Base-by-base conservation (phyloP, 441 rosid genomes). In the Arabidopsis hybrid region DNA sequence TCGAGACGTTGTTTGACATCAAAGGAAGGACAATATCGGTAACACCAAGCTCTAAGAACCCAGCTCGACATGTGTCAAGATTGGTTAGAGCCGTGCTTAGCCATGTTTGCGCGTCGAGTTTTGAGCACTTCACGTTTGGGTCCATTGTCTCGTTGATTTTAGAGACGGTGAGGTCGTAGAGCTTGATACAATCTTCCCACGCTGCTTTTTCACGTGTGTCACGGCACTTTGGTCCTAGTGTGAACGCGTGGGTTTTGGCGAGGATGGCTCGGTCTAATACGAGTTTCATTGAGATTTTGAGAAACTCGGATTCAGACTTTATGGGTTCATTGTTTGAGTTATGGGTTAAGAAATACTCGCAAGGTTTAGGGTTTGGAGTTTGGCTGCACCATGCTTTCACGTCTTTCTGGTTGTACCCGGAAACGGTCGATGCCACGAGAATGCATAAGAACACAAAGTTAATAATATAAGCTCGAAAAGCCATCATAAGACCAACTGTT, bases 61-160 rank as follows among this genome's bases (percentile, higher is more conserved):
- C 89, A 26, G 73, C 46, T 16, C 74, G 71, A 65, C 91, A 88
- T 0, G 91, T 88, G 67, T 85, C 87, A 2, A 88, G 81, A 75
- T 84, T 86, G 56, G 89, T 88, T 13, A 88, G 72, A 72, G 93
- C 89, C 2, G 87, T 67, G 78, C 91, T 86, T 35, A 88, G 89
- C 91, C 89, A 88, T 26, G 93, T 88, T 64, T 88, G 91, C 1
- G 80, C 67, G 35, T 86, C 93, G 26, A 68, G 78, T 47, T 76
- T 71, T 45, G 85, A 73, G 79, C 85, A 78, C 34, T 67, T 81
- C 17, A 71, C 52, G 79, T 16, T 26, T 6, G 83, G 77, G 38
- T 80, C 72, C 7, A 78, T 29, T 1, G 93, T 84, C 71, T 78
- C 65, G 78, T 85, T 88, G 60, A 86, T 76, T 32, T 78, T 82